Base-by-base conservation (phyloP, 169 alveolate species). In the Cryptosporidium xiaoi region DNA sequence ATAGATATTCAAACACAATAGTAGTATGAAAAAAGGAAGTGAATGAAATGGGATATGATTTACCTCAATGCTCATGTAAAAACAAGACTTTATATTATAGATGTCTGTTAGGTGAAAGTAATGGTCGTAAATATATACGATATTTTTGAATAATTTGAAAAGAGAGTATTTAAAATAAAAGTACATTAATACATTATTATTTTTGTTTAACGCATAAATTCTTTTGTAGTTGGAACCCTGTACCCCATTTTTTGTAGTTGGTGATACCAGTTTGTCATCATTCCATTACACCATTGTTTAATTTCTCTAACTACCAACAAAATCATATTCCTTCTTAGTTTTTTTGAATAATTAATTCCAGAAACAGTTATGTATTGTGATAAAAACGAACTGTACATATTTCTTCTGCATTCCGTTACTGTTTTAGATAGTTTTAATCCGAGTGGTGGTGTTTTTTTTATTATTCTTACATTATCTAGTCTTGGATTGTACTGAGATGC, bases 201-300 rank as follows among this genome's bases (percentile, higher is more conserved):
- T 40, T 40, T 6, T 8, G 40, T 34, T 64, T 71, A 71, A 51
- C 67, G 51, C 34, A 7, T 71, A 56, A 53, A 71, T 6, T 29
- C 56, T 40, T 24, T 55, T 44, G 84, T 44, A 31, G 55, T 53
- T 31, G 84, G 84, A 48, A 71, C 69, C 34, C 24, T 29, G 40
- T 51, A 18, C 31, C 84, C 84, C 56, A 71, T 56, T 51, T 71
- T 27, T 56, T 56, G 84, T 24, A 71, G 40, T n/a, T 71, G 67
- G 27, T 53, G 66, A 33, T 71, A 71, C 84, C 84, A 71, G 16
- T 24, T 53, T 7, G 29, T 55, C 69, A 71, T 71, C 84, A 71
- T 71, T 56, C 69, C 66, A 31, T 53, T 56, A 33, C 84, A 71
- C 84, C 84, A 71, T 24, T 53, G 84, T 34, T 18, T 71, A 36